Base-by-base conservation (phyloP, 164 flowering plant species). In the Chloranthus sessilifolius region DNA sequence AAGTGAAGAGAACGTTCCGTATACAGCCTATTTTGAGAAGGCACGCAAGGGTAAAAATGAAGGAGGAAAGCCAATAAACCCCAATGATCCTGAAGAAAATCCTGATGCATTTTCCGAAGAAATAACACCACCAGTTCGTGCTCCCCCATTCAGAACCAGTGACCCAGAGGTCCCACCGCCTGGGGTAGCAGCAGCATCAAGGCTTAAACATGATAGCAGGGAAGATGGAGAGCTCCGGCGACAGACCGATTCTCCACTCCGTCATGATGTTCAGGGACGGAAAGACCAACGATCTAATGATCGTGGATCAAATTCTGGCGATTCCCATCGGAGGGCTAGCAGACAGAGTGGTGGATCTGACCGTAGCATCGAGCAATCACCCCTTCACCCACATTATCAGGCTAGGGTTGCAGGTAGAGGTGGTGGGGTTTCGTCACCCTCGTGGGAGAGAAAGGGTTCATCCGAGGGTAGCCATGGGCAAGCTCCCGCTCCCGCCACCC, bases 11-110 rank as follows among this genome's bases (percentile, higher is more conserved):
- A 63, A 75, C 65, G 83, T 78, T 54, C 89, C 88, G 21, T 92
- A 92, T 69, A 92, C 99, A 0, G 83, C 66, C 16, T 83, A 72
- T 50, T 92, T 92, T 49, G 88, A 88, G 1, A 81, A 81, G 69
- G 99, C 96, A 9, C 75, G 88, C 38, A 73, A 82, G 69, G 81
- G 69, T 19, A 76, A 76, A 55, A 36, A 5, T 46, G 83, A 7
- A 33, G 54, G 77, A 2, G 81, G 76, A 35, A 76, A 68, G 69
- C 61, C 77, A 55, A 72, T 73, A 16, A 85, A 85, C 50, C 94
- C 94, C 31, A 82, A 85, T 62, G 94, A 88, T 46, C 94, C 94
- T 20, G 60, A 79, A 47, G 85, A 81, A 36, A 79, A 80, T 62
- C 77, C 80, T 0, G 81, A 73, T 40, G 26, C 76, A 34, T 58